Evolutionary conservation across 2,329 filamentous ascomycete species (phyloP), one percentile per base, ranked within the genome.

Genomic region (Clarireedia sp.): DNA sequence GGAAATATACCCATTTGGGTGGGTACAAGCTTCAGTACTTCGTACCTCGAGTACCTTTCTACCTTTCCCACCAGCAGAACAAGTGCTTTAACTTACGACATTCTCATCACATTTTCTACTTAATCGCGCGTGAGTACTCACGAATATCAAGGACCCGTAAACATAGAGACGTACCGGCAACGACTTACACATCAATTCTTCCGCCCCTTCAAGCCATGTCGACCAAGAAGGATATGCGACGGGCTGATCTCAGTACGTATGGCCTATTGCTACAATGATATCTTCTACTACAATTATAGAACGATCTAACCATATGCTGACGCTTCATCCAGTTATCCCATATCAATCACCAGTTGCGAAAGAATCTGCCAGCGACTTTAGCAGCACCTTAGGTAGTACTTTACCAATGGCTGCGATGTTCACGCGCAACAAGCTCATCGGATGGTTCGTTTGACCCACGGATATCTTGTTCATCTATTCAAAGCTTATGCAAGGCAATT

Each of bases 341-440:
- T 96, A 94, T 72, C 83, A 89, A 72, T 86, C 87, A 64, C 89
- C 90, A 44, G 75, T 78, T 48, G 76, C 81, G 64, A 83, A 85
- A 66, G 80, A 82, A 65, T 78, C 75, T 60, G 75, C 80, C 62
- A 71, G 72, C 57, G 90, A 96, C 68, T 80, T 95, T 71, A 77
- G 82, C 52, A 86, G 87, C 72, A 89, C 78, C 26, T 67, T 85
- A 54, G 75, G 79, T 26, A 92, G 86, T 68, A 95, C 91, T 37
- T 77, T 97, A 68, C 92, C 92, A 57, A 96, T 96, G 92, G 90
- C 89, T 57, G 91, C 91, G 61, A 95, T 96, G 79, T 94, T 96
- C 70, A 94, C 87, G 65, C 81, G 90, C 63, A 96, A 95, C 75
- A 87, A 89, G 79, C 94, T 81, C 67, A 74, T 86, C 56, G 82